These are phyloP conservation scores for Aureobasidium namibiae DNA, from an alignment of 2,329 filamentous ascomycete species.

Conservation along the genomic window DNA sequence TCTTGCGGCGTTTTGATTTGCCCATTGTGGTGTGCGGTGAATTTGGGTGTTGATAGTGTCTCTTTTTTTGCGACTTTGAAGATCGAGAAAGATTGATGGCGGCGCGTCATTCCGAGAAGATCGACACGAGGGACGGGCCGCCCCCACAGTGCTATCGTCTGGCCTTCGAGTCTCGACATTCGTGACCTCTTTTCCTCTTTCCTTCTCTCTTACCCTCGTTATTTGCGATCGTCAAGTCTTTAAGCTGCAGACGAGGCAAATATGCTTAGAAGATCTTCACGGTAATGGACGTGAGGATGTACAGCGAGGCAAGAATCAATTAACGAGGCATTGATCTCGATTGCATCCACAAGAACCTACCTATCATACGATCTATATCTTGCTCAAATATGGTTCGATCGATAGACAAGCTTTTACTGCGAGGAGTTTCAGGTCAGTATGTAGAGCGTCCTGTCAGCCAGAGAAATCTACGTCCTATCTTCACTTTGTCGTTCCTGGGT, in stretches of 20 bases:
- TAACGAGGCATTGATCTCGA: background rate
- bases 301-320: background rate
- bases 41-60: background rate
- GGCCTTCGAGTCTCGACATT: background rate
- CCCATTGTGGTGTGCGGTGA: background rate
- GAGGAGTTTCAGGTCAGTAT: background rate
- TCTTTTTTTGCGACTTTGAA: background rate
- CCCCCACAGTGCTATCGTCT: background rate
- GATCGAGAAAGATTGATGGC: background rate
- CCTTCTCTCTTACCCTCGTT: background rate
- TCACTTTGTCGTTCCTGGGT: background rate
- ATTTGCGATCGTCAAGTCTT: background rate
- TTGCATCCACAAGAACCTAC: background rate
- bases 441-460: background rate
- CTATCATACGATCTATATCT: too few species aligned
- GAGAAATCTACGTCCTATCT: background rate
- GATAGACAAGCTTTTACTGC: background rate
- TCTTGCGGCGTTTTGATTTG: conserved; percentile 3
- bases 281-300: too few species aligned
- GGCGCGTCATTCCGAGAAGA: background rate
- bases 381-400: background rate
- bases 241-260: too few species aligned
- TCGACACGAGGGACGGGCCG: background rate
- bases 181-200: background rate
- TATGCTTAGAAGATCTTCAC: too few species aligned